Evolutionary conservation across 768 basidiomycete species (phyloP).

Genomic region (Boletus rex-veris): DNA sequence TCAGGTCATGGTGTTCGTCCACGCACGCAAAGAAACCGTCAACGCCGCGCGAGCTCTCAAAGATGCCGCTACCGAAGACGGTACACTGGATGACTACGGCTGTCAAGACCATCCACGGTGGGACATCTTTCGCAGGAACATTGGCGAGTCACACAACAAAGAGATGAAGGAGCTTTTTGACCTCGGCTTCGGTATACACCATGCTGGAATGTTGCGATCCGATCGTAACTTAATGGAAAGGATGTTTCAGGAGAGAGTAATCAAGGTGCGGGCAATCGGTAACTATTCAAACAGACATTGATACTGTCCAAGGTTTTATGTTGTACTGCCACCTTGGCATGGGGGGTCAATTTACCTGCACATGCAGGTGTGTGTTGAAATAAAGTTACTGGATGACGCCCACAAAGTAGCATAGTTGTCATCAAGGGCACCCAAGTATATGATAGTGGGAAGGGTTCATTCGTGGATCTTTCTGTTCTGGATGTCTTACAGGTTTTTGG

Average conservation of each 20-base stretch:
- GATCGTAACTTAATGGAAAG: conserved; percentile 95
- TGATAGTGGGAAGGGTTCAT: conserved; percentile 84
- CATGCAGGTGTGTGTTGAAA: conserved; percentile 69
- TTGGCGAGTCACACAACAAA: conserved; percentile 83
- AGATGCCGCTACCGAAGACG: conserved; percentile 72
- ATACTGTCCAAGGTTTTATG: conserved; percentile 71
- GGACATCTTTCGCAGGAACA: conserved; percentile 68
- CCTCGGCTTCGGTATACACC: conserved; percentile 92
- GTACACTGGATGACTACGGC: conserved; percentile 71
- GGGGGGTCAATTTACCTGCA: conserved; percentile 98
- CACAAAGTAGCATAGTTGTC: conserved; percentile 51
- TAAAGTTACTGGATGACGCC: conserved; percentile 2
- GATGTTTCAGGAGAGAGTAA: conserved; percentile 85
- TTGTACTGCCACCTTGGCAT: conserved; percentile 97
- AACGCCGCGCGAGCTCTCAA: conserved; percentile 80
- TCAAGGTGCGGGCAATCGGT: conserved; percentile 60
- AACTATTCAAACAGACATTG: not conserved
- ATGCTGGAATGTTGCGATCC: conserved; percentile 94
- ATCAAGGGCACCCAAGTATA: conserved; percentile 99
- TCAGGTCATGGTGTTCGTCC: conserved; percentile 99
- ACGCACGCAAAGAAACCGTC: conserved; percentile 97
- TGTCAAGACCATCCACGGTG: conserved; percentile 80
- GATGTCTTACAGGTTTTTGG: conserved; percentile 98
- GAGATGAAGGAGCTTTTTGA: conserved; percentile 97
- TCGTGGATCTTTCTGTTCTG: conserved; percentile 88